phyloP scores from a whole-genome alignment of 23 red algal genomes.

The Gracilaria caudata region DNA sequence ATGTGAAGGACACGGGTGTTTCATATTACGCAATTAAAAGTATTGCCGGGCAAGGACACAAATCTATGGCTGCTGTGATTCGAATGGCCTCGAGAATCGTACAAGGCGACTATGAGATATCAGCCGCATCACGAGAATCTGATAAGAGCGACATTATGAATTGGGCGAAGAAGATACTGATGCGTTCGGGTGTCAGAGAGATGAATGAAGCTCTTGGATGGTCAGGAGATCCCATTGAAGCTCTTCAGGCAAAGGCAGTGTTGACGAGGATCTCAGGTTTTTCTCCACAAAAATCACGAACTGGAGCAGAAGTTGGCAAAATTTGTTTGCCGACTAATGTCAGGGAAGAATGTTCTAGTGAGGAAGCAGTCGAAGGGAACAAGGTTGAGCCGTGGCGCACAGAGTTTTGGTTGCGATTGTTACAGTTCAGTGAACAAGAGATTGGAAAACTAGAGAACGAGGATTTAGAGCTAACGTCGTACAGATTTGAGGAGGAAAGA shows the following conservation, averaged over 20 bases:
- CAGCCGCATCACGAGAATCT: neutral
- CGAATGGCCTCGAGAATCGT: neutral
- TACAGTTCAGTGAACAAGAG: constrained; percentile 8
- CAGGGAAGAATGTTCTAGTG: neutral
- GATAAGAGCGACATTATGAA: neutral
- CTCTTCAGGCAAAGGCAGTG: neutral
- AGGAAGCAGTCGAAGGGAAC: neutral
- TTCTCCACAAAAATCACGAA: neutral
- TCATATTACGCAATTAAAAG: neutral
- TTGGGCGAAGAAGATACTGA: constrained; percentile 12
- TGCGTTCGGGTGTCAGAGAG: neutral
- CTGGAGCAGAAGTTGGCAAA: neutral
- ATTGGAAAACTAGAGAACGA: constrained; percentile 11
- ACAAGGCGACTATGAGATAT: neutral
- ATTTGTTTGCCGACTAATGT: neutral
- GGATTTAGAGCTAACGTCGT: neutral
- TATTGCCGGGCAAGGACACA: neutral
- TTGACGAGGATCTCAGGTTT: neutral
- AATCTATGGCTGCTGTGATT: constrained; percentile 3
- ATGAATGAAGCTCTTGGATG: constrained; percentile 24
- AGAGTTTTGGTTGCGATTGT: constrained; percentile 6
- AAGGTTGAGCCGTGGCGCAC: neutral
- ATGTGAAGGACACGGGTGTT: neutral
- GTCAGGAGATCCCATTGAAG: neutral
- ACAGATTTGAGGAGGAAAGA: neutral